These are phyloP conservation scores for Alternaria viburni DNA, from an alignment of 2,329 filamentous ascomycete species.

Conservation along the genomic window DNA sequence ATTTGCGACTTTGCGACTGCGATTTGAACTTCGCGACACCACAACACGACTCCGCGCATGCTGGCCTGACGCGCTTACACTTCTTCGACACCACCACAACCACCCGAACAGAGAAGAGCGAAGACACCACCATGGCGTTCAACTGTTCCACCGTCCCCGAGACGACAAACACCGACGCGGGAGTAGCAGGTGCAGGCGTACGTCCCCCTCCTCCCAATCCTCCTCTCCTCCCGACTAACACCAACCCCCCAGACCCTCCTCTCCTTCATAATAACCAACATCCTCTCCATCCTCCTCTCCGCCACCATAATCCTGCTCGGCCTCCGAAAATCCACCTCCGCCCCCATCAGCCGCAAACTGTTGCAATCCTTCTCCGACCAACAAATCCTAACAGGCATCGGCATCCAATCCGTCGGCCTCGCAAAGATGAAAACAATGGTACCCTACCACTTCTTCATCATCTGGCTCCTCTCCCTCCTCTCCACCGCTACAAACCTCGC, in stretches of 20 bases:
- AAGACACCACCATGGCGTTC: slow-evolving; percentile 15
- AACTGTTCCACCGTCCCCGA: slow-evolving; percentile 55
- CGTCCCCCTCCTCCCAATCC: slow-evolving; percentile 22
- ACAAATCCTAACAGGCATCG: slow-evolving; percentile 72
- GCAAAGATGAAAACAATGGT: slow-evolving; percentile 65
- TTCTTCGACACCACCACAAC: background rate
- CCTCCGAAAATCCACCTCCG: slow-evolving; percentile 52
- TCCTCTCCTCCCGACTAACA: background rate
- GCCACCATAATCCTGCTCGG: slow-evolving; percentile 65
- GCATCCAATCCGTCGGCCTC: slow-evolving; percentile 69
- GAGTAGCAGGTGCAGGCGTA: slow-evolving; percentile 65
- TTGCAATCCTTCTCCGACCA: slow-evolving; percentile 71
- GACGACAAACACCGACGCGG: slow-evolving; percentile 59
- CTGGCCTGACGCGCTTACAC: background rate
- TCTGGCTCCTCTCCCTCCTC: slow-evolving; percentile 71
- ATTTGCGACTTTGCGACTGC: background rate
- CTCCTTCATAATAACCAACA: slow-evolving; percentile 70
- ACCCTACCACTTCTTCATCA: slow-evolving; percentile 73
- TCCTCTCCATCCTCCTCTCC: slow-evolving; percentile 62
- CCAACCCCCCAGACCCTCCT: slow-evolving; percentile 57
- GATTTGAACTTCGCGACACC: background rate
- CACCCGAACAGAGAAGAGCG: background rate
- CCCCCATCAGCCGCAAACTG: slow-evolving; percentile 66
- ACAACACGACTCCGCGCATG: background rate
- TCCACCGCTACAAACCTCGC: slow-evolving; percentile 71